These are phyloP conservation scores for Nannochloropsis oceanica DNA, from an alignment of 108 stramenopile species.

Conservation along the genomic window DNA sequence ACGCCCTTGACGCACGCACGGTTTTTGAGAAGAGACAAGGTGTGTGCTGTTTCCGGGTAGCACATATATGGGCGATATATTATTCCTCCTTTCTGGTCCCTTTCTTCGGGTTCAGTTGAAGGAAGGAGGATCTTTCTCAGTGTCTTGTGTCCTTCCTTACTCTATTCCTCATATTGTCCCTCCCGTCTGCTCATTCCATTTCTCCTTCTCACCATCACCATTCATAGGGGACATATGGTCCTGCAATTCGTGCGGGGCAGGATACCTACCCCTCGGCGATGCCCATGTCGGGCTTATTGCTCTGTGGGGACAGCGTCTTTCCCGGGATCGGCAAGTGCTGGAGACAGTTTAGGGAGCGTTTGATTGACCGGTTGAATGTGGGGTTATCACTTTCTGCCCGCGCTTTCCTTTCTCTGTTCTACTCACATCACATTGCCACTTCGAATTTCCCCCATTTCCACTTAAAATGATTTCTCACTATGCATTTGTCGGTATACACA, in stretches of 20 bases:
- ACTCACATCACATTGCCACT: not conserved
- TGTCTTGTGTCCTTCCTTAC: too few species aligned
- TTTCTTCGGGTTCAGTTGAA: too few species aligned
- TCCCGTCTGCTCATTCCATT: not conserved
- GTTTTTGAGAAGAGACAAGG: constrained; percentile 54
- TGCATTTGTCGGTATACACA: not conserved
- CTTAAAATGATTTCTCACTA: not conserved
- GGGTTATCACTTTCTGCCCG: too few species aligned
- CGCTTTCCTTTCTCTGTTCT: too few species aligned
- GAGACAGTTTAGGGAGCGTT: not conserved
- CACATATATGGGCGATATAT: too few species aligned
- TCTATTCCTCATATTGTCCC: too few species aligned
- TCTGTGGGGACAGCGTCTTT: constrained; percentile 61
- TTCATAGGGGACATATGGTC: constrained; percentile 58
- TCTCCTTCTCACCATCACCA: not conserved
- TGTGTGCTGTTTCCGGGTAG: not conserved
- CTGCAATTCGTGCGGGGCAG: constrained; percentile 59
- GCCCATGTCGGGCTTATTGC: constrained; percentile 44
- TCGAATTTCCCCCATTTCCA: not conserved
- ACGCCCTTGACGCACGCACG: constrained; percentile 63
- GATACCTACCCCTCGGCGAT: constrained; percentile 48
- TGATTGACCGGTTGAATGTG: not conserved
- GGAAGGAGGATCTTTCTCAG: too few species aligned
- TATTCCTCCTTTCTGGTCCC: too few species aligned
- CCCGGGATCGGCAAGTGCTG: constrained; percentile 51